phyloP scores from a whole-genome alignment of 2,329 filamentous ascomycete genomes.

The Neopestalotiopsis clavispora region DNA sequence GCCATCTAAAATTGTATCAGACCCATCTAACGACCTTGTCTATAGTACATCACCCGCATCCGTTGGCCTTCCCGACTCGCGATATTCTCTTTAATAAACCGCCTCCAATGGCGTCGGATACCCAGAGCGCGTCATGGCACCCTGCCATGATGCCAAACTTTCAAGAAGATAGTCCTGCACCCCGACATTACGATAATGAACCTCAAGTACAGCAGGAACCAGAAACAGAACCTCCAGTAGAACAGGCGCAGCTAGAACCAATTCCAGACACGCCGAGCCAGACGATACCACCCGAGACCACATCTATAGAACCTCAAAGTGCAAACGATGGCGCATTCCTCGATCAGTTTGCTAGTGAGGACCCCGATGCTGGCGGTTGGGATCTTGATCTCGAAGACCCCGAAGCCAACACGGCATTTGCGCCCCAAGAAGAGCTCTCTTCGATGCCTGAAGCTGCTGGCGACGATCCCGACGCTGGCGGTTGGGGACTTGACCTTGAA shows the following conservation, averaged over 20 bases:
- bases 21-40: neutral
- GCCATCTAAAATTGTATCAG: neutral
- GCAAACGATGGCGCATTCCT: constrained; percentile 26
- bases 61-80: neutral
- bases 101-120: constrained; percentile 47
- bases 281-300: constrained; percentile 22
- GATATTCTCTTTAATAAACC: constrained; percentile 30
- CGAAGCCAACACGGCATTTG: constrained; percentile 3
- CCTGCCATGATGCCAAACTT: constrained; percentile 56
- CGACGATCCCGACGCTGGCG: constrained; percentile 30
- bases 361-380: constrained; percentile 32
- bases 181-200: neutral
- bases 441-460: constrained; percentile 16
- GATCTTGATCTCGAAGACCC: constrained; percentile 25
- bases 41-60: neutral
- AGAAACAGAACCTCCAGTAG: constrained; percentile 20
- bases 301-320: constrained; percentile 21
- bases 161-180: neutral
- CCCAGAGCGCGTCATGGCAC: constrained; percentile 52
- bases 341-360: constrained; percentile 31
- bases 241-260: constrained; percentile 17
- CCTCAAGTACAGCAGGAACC: constrained; percentile 18
- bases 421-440: constrained; percentile 1
- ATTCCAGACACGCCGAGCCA: constrained; percentile 21
- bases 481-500: constrained; percentile 29